A percentile compares a stretch with the other conserved stretches of the same genome.
phyloP scores from a whole-genome alignment of 306 rosid genomes.

The Casuarina cunninghamiana region DNA sequence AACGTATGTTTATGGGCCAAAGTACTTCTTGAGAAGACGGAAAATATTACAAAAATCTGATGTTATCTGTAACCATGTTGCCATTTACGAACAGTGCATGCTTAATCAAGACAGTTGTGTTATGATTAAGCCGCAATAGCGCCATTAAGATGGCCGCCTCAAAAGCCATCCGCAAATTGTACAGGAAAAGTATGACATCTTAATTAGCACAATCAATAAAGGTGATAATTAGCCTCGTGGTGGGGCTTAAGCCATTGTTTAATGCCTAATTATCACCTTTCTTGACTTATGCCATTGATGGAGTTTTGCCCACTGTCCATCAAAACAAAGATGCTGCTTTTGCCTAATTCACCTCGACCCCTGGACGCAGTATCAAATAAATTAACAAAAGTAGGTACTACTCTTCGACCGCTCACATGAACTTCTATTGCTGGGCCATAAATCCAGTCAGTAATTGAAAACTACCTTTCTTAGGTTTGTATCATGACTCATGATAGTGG shows the following conservation, averaged over 20 bases:
- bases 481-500: neutral
- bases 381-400: neutral
- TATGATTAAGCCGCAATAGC: neutral
- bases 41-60: neutral
- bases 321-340: neutral
- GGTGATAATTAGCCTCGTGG: slow-evolving; percentile 32
- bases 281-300: slow-evolving; percentile 41
- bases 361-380: neutral
- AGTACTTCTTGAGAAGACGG: neutral
- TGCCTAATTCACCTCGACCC: neutral
- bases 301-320: slow-evolving; percentile 19
- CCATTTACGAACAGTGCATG: neutral
- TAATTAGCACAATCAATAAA: slow-evolving; percentile 31
- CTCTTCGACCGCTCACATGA: too few relatives aligned
- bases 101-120: slow-evolving; percentile 7
- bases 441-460: neutral
- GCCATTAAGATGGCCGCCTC: neutral
- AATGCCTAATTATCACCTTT: slow-evolving; percentile 36
- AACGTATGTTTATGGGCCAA: too few relatives aligned
- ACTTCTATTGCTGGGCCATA: neutral
- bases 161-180: slow-evolving; percentile 17
- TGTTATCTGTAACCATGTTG: neutral
- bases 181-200: slow-evolving; percentile 22
- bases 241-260: slow-evolving; percentile 43
- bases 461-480: neutral